Base-by-base conservation (phyloP, 192 early-diverging fungal species). In the Chytriomyces confervae region DNA sequence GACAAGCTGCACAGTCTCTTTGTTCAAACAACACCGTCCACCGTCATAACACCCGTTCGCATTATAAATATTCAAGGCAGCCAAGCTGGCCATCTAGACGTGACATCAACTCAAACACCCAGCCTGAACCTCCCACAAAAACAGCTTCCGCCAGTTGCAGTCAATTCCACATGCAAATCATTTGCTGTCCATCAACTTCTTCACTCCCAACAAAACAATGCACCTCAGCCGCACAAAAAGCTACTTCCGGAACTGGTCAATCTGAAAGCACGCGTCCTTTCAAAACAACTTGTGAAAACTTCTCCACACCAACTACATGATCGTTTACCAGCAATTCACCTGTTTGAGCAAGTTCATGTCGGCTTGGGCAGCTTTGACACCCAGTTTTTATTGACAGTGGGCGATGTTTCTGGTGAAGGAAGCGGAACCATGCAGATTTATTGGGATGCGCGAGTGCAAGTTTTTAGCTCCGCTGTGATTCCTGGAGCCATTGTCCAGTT, bases 371-470 rank as follows among this genome's bases (percentile, higher is more conserved):
- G 69, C 24, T 71, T 57, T 27, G 69, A 61, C 27, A 48, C 20
- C 6, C 18, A 43, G 27, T 16, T 71, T 18, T 48, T 61, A n/a
- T n/a, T 71, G 10, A 71, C 50, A 71, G 13, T 71, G 10, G 43
- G 18, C 9, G 69, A 71, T 53, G 3, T 13, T 45, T 20, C 69
- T 9, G 27, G 20, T 16, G 50, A 23, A 23, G 36, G 36, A 36
- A 36, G 36, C 36, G 50, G 27, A 13, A 71, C 69, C n/a, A 29
- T 67, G 10, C 66, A 67, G 47, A 20, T 71, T 20, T 71, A 71
- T 27, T 48, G 50, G 6, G 69, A 71, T 27, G 23, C 16, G 20
- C 9, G 57, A 16, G 57, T 23, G 6, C 50, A n/a, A 20, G 50
- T 18, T 3, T 71, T 71, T 36, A 18, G 57, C 50, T 51, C 43